Percentiles rank a stretch among this genome's conserved stretches.
These are phyloP conservation scores for Suillus spraguei DNA, from an alignment of 768 basidiomycete species.

Conservation along the genomic window DNA sequence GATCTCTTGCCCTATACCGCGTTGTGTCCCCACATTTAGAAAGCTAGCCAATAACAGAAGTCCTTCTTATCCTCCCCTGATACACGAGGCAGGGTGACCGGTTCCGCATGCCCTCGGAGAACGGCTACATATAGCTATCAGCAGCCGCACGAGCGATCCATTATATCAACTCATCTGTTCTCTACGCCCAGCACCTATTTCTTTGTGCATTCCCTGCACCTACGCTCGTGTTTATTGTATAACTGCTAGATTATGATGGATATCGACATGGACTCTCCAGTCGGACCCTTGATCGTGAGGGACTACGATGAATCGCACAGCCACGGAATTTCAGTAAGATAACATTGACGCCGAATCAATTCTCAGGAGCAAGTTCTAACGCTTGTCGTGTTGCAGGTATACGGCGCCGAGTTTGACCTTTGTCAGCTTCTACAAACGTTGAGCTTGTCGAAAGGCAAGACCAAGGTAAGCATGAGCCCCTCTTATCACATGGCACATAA, in stretches of 20 bases:
- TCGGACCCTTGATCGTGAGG: slow-evolving; percentile 29
- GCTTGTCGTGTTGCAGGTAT: slow-evolving; percentile 19
- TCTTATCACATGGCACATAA: background rate
- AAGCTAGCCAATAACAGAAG: slow-evolving; percentile 7
- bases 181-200: slow-evolving; percentile 20
- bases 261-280: slow-evolving; percentile 35
- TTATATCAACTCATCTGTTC: slow-evolving; percentile 10
- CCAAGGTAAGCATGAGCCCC: slow-evolving; percentile 30
- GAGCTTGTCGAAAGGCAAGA: slow-evolving; percentile 42
- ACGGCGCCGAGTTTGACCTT: slow-evolving; percentile 44
- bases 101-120: slow-evolving; percentile 26
- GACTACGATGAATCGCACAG: slow-evolving; percentile 21
- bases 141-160: slow-evolving; percentile 8
- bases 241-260: slow-evolving; percentile 27
- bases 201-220: background rate
- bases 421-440: slow-evolving; percentile 55
- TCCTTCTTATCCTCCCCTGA: slow-evolving; percentile 16
- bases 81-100: slow-evolving; percentile 33
- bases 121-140: slow-evolving; percentile 28
- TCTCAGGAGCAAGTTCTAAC: slow-evolving; percentile 10
- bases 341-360: background rate
- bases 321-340: slow-evolving; percentile 27
- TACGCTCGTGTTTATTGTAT: slow-evolving; percentile 6
- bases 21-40: slow-evolving; percentile 3
- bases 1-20: slow-evolving; percentile 5